Base-by-base conservation (phyloP, 192 early-diverging fungal genomes). In the Linnemannia schmuckeri region DNA sequence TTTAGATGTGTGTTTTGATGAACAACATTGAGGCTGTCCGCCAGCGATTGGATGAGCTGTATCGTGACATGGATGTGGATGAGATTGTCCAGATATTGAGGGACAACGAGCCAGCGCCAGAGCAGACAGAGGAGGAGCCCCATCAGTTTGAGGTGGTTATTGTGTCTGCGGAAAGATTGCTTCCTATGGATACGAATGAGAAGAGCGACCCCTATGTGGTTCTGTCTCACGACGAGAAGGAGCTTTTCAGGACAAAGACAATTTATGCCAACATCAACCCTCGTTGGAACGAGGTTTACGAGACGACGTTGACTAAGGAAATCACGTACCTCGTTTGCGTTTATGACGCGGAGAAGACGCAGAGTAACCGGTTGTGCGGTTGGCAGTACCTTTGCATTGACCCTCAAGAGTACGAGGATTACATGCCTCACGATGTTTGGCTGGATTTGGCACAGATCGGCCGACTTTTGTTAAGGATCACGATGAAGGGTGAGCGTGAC, bases 201-300 rank as follows among this genome's bases (percentile, higher is more conserved):
- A 87, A 88, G 1, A 89, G 89, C 33, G 90, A 93, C 57, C 95
- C 96, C 0, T 96, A 94, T 80, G 93, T 95, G 75, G 89, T 93
- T 27, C 82, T 96, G 44, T 81, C 86, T 6, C 90, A 93, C 70
- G 82, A 93, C 68, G 76, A 87, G 61, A 70, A 82, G 46, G 82
- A 89, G 71, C 77, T 94, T 49, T 88, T 88, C 81, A 81, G 92
- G 85, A 90, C 94, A 77, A 82, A 90, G 71, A 90, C 93, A 38
- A 78, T 93, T 76, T 93, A 92, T 73, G 93, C 93, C 46, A 94
- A 94, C 4, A 88, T 93, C 12, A 96, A 96, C 73, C 95, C 95
- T n/a, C 91, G 95, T 37, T 97, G 96, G 96, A 94, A 97, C 75
- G 92, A 97, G 85, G 89, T 92, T 37, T 95, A 95, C 84, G 94